Evolutionary conservation across 2,329 filamentous ascomycete species (phyloP).

Genomic region (Rhexocercosporidium sp.): DNA sequence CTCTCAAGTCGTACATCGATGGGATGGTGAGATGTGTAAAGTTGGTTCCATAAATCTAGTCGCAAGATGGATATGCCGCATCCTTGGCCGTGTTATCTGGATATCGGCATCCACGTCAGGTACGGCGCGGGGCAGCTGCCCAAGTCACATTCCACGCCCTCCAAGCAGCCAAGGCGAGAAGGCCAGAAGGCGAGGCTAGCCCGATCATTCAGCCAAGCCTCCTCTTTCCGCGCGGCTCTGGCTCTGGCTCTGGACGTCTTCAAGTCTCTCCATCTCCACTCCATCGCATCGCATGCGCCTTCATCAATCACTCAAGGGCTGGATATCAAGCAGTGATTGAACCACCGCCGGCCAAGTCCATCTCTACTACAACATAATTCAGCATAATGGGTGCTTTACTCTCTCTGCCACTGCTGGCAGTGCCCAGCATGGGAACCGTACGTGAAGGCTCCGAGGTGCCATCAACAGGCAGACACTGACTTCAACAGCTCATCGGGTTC

Average conservation of each 20-base stretch:
- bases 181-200: background rate
- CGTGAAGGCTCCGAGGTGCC: conserved; percentile 44
- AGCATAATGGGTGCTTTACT: conserved; percentile 83
- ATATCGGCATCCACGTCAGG: background rate
- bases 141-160: background rate
- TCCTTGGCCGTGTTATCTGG: background rate
- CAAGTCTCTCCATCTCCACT: background rate
- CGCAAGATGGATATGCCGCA: background rate
- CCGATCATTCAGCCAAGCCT: conserved; percentile 3
- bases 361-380: conserved; percentile 13
- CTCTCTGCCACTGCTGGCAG: conserved; percentile 84
- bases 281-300: conserved; percentile 11
- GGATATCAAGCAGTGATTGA: conserved; percentile 11
- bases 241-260: background rate
- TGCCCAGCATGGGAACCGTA: conserved; percentile 88
- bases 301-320: conserved; percentile 16
- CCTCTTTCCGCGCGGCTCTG: conserved; percentile 13
- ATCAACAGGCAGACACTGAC: conserved; percentile 24
- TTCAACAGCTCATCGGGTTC: conserved; percentile 71
- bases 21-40: conserved; percentile 2
- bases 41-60: conserved; percentile 3
- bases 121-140: background rate
- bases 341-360: background rate
- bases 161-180: too few relatives aligned
- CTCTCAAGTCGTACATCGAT: conserved; percentile 18